Percentiles rank a stretch among this genome's conserved stretches.
Evolutionary conservation across 768 basidiomycete genomes (phyloP).

Genomic region (Botryobasidium botryosum): DNA sequence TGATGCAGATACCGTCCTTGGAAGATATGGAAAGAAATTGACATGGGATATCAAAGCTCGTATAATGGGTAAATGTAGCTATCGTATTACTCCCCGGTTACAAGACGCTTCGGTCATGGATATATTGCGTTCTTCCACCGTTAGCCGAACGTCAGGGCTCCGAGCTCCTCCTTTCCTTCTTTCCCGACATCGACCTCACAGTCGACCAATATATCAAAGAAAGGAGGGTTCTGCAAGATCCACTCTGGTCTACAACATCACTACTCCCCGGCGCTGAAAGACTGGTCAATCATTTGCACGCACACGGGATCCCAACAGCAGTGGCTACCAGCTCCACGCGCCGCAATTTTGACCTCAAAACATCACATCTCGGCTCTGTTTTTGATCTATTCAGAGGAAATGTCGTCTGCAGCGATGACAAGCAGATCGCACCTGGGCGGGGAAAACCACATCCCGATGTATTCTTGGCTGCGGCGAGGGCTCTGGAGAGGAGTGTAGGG

Average conservation of each 20-base stretch:
- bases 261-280: constrained; percentile 80
- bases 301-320: background rate
- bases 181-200: constrained; percentile 52
- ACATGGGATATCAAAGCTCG: constrained; percentile 84
- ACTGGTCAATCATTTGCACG: background rate
- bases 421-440: background rate
- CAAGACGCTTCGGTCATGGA: background rate
- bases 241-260: constrained; percentile 47
- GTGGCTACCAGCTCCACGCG: constrained; percentile 1
- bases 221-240: constrained; percentile 41
- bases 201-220: constrained; percentile 42
- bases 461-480: background rate
- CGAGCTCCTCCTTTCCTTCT: constrained; percentile 55
- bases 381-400: background rate
- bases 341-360: background rate
- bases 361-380: background rate
- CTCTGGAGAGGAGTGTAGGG: no score
- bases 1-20: constrained; percentile 67
- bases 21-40: constrained; percentile 54
- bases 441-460: background rate
- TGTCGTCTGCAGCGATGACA: background rate
- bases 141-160: constrained; percentile 49
- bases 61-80: constrained; percentile 69
- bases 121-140: background rate
- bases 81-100: background rate